phyloP scores from a whole-genome alignment of 2,329 filamentous ascomycete species.

The Ascochyta pisi region DNA sequence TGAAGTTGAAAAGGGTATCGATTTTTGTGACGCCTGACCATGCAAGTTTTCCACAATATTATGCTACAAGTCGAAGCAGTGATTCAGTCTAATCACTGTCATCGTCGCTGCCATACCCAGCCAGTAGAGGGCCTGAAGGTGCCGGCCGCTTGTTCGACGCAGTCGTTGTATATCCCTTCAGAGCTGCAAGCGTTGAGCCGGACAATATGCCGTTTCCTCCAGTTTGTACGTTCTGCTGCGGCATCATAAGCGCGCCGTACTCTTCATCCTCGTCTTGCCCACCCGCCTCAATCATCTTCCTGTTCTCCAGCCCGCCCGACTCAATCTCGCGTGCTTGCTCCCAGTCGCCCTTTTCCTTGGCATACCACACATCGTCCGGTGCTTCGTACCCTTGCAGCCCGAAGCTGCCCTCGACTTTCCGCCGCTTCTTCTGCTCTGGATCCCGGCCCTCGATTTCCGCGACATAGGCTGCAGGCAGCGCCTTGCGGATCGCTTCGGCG shows the following conservation, averaged over 20 bases:
- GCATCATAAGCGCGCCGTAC: constrained; percentile 14
- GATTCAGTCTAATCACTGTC: constrained; percentile 64
- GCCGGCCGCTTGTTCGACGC: constrained; percentile 60
- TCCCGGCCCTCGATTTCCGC: constrained; percentile 93
- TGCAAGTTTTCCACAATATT: constrained; percentile 5
- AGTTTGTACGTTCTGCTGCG: constrained; percentile 32
- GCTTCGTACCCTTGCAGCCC: constrained; percentile 91
- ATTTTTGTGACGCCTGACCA: constrained; percentile 17
- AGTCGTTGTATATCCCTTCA: constrained; percentile 62
- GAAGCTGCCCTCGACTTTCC: constrained; percentile 86
- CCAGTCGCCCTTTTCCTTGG: constrained; percentile 72
- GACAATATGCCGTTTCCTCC: constrained; percentile 75
- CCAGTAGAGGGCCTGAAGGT: constrained; percentile 68
- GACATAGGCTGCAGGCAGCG: constrained; percentile 87
- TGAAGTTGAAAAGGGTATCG: constrained; percentile 20
- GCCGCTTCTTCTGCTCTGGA: constrained; percentile 82
- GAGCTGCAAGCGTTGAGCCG: constrained; percentile 77
- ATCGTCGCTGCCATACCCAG: constrained; percentile 89
- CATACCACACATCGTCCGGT: constrained; percentile 92
- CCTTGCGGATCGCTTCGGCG: constrained; percentile 87
- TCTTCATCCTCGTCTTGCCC: constrained; percentile 37
- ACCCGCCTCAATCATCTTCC: constrained; percentile 55
- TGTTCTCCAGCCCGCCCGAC: constrained; percentile 63
- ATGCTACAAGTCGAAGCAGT: not conserved
- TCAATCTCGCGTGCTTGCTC: constrained; percentile 68